A percentile compares a stretch with the other conserved stretches of the same genome.
These are phyloP conservation scores for Haplosporangium gracile DNA, from an alignment of 192 early-diverging fungal genomes.

Conservation along the genomic window DNA sequence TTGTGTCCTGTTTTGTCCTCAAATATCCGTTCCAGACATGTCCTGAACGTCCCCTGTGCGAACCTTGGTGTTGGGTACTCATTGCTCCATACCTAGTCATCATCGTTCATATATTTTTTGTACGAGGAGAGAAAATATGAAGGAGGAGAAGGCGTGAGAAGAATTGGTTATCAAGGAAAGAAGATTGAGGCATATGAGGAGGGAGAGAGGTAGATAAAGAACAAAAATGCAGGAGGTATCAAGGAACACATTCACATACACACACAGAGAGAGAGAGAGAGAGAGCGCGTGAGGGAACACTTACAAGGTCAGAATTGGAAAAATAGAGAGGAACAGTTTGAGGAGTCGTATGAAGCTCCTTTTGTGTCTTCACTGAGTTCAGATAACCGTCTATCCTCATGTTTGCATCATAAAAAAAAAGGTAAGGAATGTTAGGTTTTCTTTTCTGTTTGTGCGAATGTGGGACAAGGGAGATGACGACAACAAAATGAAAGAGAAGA, in stretches of 20 bases:
- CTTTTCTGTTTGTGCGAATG: no score
- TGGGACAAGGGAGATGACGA: background rate
- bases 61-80: slow-evolving; percentile 83
- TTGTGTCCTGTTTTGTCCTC: slow-evolving; percentile 59
- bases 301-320: slow-evolving; percentile 75
- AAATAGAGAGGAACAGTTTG: slow-evolving; percentile 82
- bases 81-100: slow-evolving; percentile 87
- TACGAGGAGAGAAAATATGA: slow-evolving; percentile 66
- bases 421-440: background rate
- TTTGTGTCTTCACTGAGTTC: slow-evolving; percentile 60
- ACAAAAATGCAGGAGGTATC: background rate
- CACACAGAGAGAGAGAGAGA: background rate
- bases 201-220: background rate
- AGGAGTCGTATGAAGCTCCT: slow-evolving; percentile 36
- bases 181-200: background rate
- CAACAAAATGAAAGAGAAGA: no score
- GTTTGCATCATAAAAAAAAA: slow-evolving; percentile 47
- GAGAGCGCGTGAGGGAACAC: background rate
- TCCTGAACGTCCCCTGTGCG: slow-evolving; percentile 88
- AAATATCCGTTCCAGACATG: slow-evolving; percentile 79
- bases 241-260: background rate
- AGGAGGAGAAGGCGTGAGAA: slow-evolving; percentile 10
- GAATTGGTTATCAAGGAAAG: background rate
- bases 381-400: slow-evolving; percentile 61
- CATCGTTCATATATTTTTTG: slow-evolving; percentile 56